Conservation (phyloP, 129 eudicot genomes). For the Flaveria ramosissima region DNA sequence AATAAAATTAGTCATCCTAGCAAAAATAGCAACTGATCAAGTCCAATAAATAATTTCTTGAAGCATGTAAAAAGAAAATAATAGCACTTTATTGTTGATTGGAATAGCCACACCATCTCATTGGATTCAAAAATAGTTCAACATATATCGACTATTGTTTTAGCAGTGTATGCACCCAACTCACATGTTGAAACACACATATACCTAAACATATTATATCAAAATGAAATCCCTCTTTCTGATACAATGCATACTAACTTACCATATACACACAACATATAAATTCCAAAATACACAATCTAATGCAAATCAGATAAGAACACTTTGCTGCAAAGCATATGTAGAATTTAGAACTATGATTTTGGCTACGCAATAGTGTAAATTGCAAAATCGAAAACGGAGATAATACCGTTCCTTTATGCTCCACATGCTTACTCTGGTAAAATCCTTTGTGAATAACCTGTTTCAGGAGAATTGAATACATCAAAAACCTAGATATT, state of each 20-base stretch:
- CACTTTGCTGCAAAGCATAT: no score
- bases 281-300: not conserved
- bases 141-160: not conserved
- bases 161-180: not conserved
- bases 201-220: no score
- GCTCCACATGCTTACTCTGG: slow-evolving; percentile 87
- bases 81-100: no score
- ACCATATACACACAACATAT: not conserved
- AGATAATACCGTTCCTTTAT: slow-evolving; percentile 82
- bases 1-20: no score
- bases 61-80: not conserved
- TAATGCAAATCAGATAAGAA: not conserved
- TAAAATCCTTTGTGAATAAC: slow-evolving; percentile 76
- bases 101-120: not conserved
- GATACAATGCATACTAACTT: no score
- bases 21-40: slow-evolving; percentile 7
- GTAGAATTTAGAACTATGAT: no score
- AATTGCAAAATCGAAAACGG: not conserved
- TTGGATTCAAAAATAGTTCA: not conserved
- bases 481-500: not conserved
- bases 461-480: slow-evolving; percentile 33
- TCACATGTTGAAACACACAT: no score
- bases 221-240: no score
- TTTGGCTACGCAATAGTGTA: no score
- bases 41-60: not conserved